These are phyloP conservation scores for Vanderwaltozyma verrucispora DNA, from an alignment of 805 yeast species.

Conservation along the genomic window DNA sequence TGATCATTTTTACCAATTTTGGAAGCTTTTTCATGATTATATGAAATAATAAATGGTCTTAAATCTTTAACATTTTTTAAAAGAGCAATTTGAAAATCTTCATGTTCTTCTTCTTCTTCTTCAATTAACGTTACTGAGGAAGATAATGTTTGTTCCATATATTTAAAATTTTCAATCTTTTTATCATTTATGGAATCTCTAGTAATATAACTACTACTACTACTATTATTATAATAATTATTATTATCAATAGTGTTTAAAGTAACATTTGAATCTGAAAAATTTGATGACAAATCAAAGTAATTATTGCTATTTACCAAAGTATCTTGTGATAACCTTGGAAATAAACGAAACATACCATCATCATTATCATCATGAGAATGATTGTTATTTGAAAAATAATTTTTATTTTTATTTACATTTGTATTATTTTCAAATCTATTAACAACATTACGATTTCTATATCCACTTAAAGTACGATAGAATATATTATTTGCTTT, in stretches of 20 bases:
- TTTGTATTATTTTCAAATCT: not conserved
- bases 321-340: conserved; percentile 2
- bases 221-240: not conserved
- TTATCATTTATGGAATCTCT: not conserved
- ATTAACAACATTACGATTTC: not conserved
- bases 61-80: not conserved
- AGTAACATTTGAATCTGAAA: conserved; percentile 1
- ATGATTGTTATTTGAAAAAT: not conserved
- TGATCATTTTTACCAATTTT: conserved; percentile 35
- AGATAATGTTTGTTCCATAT: not conserved
- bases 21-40: conserved; percentile 39
- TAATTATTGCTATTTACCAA: not conserved
- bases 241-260: not conserved
- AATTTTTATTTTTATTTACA: not conserved
- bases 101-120: not conserved
- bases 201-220: not conserved
- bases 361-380: not conserved
- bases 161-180: not conserved
- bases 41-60: conserved; percentile 26
- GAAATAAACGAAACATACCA: not conserved
- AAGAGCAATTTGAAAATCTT: no score
- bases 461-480: no score
- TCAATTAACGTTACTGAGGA: conserved; percentile 3
- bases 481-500: no score
- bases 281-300: not conserved